phyloP scores from a whole-genome alignment of 305 asterid species.

The Fraxinus paxiana region DNA sequence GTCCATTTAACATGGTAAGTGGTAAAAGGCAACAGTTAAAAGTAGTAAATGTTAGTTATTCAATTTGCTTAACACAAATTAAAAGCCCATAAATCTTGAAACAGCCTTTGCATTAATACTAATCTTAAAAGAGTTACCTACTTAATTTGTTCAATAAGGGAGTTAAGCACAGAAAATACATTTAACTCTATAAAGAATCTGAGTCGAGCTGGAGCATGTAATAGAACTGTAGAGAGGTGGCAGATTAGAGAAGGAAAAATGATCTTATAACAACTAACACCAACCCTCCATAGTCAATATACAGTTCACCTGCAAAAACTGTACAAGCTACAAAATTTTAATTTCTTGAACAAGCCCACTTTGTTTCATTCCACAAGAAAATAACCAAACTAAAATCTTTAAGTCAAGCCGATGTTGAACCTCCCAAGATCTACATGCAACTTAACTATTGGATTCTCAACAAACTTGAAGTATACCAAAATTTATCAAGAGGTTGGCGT shows the following conservation, averaged over 20 bases:
- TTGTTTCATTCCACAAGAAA: slow-evolving; percentile 32
- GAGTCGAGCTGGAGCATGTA: not conserved
- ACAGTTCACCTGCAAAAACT: slow-evolving; percentile 55
- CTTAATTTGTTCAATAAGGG: not conserved
- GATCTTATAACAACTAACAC: slow-evolving; percentile 24
- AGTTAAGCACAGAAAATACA: not conserved
- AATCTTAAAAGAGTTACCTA: not conserved
- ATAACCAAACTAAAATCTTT: not conserved
- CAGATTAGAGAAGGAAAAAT: slow-evolving; percentile 20
- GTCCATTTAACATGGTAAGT: not conserved
- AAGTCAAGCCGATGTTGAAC: slow-evolving; percentile 46
- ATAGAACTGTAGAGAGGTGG: not conserved
- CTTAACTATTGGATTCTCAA: slow-evolving; percentile 12
- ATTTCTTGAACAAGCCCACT: not conserved
- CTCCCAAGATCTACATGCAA: slow-evolving; percentile 20
- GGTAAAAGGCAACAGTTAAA: not conserved
- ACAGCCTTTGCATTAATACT: not conserved
- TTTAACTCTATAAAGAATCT: not conserved
- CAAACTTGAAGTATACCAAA: slow-evolving; percentile 4
- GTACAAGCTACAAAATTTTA: not conserved
- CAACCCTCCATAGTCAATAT: slow-evolving; percentile 49
- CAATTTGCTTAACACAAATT: not conserved
- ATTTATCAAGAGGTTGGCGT: slow-evolving; percentile 42
- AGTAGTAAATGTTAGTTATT: not conserved
- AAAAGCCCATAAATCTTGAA: not conserved